Evolutionary conservation across 1,139 yeast genomes (phyloP), one percentile per base, ranked within the genome.

Genomic region (Taphrina confusa): DNA sequence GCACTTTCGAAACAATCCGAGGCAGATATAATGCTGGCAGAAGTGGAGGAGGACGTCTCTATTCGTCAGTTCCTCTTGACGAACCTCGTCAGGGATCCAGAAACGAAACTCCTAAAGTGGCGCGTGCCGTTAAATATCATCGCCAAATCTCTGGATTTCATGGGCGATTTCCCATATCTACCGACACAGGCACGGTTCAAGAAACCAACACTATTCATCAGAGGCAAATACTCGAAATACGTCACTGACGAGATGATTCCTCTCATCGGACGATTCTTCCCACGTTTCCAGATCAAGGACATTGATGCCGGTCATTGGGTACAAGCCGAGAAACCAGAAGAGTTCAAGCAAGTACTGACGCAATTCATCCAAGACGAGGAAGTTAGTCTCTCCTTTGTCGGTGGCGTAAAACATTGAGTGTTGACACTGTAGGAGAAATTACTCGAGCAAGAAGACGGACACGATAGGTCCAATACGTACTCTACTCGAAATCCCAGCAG

Each of bases 261-360:
- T 0, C 82, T 81, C 31, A 85, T 89, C 60, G 95, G 94, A 1
- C 75, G 76, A 61, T 87, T 81, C 68, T 92, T 90, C 74, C 97
- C 97, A 0, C 76, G 78, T 50, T 90, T 90, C 69, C 87, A 82
- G 63, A 74, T 87, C 11, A 77, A 80, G 54, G 96, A 87, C 68
- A 76, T 92, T 30, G 84, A 87, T 25, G 81, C 90, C 1, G 97
- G 97, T 1, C 98, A 92, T 72, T 92, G 97, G 96, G 81, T 88
- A 23, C 86, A 86, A 66, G 82, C 87, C 62, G 95, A 88, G 68
- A 82, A 84, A 65, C 95, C 96, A 0, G 66, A 74, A 3, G 91
- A 83, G 67, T 87, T 89, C 65, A 75, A 84, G 49, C 81, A 78
- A 3, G 74, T 74, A 4, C 80, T 86, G 22, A 75, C 75, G 16